Evolutionary conservation across 805 yeast genomes (phyloP).

Genomic region (Candida arabinofermentans): DNA sequence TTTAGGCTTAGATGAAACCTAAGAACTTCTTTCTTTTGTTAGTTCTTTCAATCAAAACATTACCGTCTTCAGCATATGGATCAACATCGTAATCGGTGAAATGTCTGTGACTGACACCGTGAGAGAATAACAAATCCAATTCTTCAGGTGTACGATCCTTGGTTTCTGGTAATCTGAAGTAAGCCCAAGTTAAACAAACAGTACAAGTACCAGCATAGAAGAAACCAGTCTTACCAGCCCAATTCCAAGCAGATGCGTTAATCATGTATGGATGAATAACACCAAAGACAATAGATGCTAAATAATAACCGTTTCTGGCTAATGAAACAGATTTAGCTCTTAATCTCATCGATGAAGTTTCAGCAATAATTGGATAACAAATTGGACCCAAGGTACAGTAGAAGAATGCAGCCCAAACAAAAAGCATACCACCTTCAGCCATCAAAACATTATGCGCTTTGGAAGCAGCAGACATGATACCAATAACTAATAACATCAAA

Average conservation of each 20-base stretch:
- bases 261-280: constrained; percentile 41
- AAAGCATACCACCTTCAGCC: constrained; percentile 6
- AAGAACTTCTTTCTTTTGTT: constrained; percentile 2
- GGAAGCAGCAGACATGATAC: constrained; percentile 29
- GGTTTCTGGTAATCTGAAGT: constrained; percentile 39
- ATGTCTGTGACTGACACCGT: constrained; percentile 33
- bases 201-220: constrained; percentile 38
- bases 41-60: neutral
- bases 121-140: constrained; percentile 33
- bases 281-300: constrained; percentile 41
- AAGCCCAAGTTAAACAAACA: constrained; percentile 26
- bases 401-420: constrained; percentile 40
- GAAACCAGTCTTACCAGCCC: constrained; percentile 43
- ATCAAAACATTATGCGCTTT: constrained; percentile 33
- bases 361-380: constrained; percentile 36
- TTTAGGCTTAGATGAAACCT: constrained; percentile 2
- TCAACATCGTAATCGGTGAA: constrained; percentile 31
- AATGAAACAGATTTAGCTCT: constrained; percentile 38
- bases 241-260: constrained; percentile 42
- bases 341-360: constrained; percentile 36
- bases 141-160: constrained; percentile 36
- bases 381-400: constrained; percentile 34
- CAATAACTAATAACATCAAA: constrained; percentile 38
- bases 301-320: constrained; percentile 30
- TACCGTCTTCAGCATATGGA: constrained; percentile 3